phyloP scores from a whole-genome alignment of 1,284 basidiomycete genomes.

The Sanghuangporus baumii region DNA sequence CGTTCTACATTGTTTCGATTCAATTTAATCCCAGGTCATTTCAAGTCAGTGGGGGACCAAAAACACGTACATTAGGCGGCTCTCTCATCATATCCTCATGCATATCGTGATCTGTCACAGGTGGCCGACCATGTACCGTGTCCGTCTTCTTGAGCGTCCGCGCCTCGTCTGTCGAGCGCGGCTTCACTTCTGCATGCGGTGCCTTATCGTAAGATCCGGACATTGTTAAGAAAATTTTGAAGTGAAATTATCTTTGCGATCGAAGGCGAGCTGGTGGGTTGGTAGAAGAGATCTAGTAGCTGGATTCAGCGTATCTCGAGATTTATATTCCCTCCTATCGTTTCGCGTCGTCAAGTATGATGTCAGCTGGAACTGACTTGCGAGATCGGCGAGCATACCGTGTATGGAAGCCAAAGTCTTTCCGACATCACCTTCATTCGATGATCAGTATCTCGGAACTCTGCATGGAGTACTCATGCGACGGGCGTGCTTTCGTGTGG shows the following conservation, averaged over 20 bases:
- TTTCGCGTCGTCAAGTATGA: not conserved
- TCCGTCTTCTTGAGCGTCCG: constrained; percentile 28
- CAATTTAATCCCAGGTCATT: not conserved
- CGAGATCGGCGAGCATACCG: too few species aligned
- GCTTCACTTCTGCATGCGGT: not conserved
- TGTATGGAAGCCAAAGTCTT: too few species aligned
- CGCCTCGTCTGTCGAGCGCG: not conserved
- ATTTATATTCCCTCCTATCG: not conserved
- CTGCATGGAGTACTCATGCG: too few species aligned
- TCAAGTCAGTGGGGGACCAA: not conserved
- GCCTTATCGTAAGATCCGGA: not conserved
- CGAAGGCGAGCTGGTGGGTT: not conserved
- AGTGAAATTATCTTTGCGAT: not conserved
- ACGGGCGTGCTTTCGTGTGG: too few species aligned
- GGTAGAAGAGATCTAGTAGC: not conserved
- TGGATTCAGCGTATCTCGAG: not conserved
- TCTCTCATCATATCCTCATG: constrained; percentile 30
- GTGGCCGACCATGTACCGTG: constrained; percentile 27
- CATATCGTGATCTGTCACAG: constrained; percentile 28
- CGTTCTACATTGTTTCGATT: not conserved
- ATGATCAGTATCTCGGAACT: too few species aligned
- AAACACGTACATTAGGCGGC: constrained; percentile 26
- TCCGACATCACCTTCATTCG: too few species aligned
- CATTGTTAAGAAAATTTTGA: not conserved
- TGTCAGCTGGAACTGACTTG: not conserved